Percentiles rank a stretch among this genome's conserved stretches.
These are phyloP conservation scores for Botrytis porri DNA, from an alignment of 2,329 filamentous ascomycete genomes.

Conservation along the genomic window DNA sequence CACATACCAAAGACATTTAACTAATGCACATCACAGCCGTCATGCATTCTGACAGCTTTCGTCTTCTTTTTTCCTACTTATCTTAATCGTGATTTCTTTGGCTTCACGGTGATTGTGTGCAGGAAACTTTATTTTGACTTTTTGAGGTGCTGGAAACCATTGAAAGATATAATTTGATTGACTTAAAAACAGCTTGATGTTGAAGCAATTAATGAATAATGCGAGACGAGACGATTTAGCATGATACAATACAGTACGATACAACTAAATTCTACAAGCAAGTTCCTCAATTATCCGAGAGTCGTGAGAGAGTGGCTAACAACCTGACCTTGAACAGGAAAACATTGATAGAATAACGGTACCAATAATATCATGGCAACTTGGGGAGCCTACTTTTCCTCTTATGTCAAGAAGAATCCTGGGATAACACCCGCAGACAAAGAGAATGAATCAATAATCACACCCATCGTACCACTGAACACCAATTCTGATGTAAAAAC, in stretches of 20 bases:
- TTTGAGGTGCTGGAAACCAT: conserved; percentile 18
- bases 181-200: conserved; percentile 1
- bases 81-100: not conserved
- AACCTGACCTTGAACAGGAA: not conserved
- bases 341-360: not conserved
- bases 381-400: conserved; percentile 28
- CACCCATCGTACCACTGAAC: not conserved
- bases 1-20: not conserved
- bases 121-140: not conserved
- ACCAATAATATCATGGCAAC: conserved; percentile 23
- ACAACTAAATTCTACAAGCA: not conserved
- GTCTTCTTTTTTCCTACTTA: not conserved
- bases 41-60: not conserved
- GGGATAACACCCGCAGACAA: not conserved
- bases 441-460: not conserved
- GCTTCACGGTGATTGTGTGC: not conserved
- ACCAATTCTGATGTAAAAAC: not conserved
- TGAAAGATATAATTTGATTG: not conserved
- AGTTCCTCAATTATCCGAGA: not conserved
- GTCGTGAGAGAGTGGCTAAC: not conserved
- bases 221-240: not conserved
- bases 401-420: conserved; percentile 26
- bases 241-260: not conserved
- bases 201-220: not conserved
- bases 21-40: not conserved